These are phyloP conservation scores for Cyclotella baltica DNA, from an alignment of 108 stramenopile genomes.

Conservation along the genomic window DNA sequence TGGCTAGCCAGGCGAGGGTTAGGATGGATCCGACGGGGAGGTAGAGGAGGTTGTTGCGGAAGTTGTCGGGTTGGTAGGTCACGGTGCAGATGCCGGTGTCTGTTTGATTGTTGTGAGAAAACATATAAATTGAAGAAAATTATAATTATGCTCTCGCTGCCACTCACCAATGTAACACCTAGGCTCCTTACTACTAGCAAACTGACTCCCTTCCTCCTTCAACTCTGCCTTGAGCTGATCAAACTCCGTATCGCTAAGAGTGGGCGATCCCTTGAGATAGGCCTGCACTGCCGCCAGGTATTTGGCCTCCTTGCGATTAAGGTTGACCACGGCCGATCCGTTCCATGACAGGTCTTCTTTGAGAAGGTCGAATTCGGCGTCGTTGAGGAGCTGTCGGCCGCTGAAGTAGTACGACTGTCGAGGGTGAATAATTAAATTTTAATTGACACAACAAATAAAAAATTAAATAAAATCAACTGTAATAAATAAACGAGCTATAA, in stretches of 20 bases:
- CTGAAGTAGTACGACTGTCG: conserved; percentile 83
- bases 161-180: conserved; percentile 91
- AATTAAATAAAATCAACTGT: not conserved
- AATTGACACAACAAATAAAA: not conserved
- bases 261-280: conserved; percentile 87
- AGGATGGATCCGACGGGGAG: conserved; percentile 80
- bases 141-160: too few relatives aligned
- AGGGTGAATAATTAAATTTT: not conserved
- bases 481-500: too few relatives aligned
- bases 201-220: conserved; percentile 83
- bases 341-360: conserved; percentile 96
- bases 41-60: conserved; percentile 90
- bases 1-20: conserved; percentile 67
- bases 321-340: conserved; percentile 76
- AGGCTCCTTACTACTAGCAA: conserved; percentile 92
- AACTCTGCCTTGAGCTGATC: conserved; percentile 87
- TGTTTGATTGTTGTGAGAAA: conserved; percentile 5
- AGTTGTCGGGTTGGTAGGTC: conserved; percentile 84
- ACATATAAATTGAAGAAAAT: not conserved
- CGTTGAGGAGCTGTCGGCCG: conserved; percentile 85
- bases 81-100: conserved; percentile 95
- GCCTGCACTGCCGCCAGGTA: conserved; percentile 90
- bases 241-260: conserved; percentile 85
- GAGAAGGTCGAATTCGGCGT: conserved; percentile 92
- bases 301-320: conserved; percentile 90